Evolutionary conservation across 345 rosid genomes (phyloP).

Genomic region (Salix purpurea): DNA sequence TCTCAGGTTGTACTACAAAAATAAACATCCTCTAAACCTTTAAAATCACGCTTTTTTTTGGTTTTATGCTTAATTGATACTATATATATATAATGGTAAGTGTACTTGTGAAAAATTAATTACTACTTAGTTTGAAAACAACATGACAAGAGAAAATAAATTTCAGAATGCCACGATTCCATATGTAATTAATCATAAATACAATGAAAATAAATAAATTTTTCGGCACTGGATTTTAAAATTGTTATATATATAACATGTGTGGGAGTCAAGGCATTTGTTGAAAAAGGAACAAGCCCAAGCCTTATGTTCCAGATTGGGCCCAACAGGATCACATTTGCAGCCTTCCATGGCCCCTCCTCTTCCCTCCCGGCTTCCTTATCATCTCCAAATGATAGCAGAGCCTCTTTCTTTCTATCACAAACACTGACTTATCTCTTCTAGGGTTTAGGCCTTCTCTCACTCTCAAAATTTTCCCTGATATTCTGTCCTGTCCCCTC

Average conservation of each 20-base stretch:
- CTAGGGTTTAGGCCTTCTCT: not conserved
- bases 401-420: not conserved
- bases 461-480: not conserved
- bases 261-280: too few relatives aligned
- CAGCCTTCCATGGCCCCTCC: not conserved
- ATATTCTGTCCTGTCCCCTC: not conserved
- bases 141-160: too few relatives aligned
- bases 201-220: too few relatives aligned
- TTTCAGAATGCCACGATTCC: too few relatives aligned
- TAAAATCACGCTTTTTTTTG: too few relatives aligned
- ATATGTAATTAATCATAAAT: too few relatives aligned
- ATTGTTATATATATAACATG: too few relatives aligned
- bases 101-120: too few relatives aligned
- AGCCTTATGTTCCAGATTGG: not conserved
- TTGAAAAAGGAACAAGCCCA: not conserved
- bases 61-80: too few relatives aligned
- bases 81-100: too few relatives aligned
- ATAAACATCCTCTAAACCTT: too few relatives aligned
- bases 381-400: not conserved
- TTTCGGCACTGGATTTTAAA: not conserved
- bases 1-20: accelerated
- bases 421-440: not conserved
- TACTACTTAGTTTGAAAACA: too few relatives aligned
- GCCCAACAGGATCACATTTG: not conserved
- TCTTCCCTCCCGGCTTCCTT: not conserved